These are phyloP conservation scores for Stagonosporopsis tanaceti DNA, from an alignment of 2,329 filamentous ascomycete species.

Conservation along the genomic window DNA sequence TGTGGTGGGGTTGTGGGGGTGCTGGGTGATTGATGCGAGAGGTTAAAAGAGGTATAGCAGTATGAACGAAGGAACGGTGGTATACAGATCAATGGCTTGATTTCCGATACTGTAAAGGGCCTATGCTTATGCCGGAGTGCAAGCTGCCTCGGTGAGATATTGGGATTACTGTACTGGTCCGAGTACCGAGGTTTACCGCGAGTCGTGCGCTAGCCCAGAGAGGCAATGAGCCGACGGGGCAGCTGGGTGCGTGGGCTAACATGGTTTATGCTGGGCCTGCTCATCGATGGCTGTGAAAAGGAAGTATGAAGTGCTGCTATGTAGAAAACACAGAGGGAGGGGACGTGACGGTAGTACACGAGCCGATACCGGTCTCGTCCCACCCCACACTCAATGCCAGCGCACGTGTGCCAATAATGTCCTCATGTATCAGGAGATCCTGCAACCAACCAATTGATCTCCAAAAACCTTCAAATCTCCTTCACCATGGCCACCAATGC, in stretches of 20 bases:
- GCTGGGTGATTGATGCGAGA: background rate
- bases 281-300: too few species aligned
- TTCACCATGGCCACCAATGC: slow-evolving; percentile 2
- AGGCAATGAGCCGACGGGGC: slow-evolving; percentile 5
- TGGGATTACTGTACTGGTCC: background rate
- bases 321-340: background rate
- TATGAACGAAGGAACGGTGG: too few species aligned
- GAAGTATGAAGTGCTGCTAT: background rate
- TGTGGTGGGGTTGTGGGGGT: background rate
- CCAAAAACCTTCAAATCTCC: background rate
- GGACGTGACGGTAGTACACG: background rate
- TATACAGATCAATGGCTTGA: too few species aligned
- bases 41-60: background rate
- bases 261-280: background rate
- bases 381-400: slow-evolving; percentile 8
- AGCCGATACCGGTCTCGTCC: slow-evolving; percentile 9
- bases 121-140: background rate
- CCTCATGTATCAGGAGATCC: background rate
- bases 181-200: slow-evolving; percentile 6
- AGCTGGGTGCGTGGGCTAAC: too few species aligned
- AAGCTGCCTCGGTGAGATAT: slow-evolving; percentile 11
- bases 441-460: background rate
- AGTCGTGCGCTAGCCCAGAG: slow-evolving; percentile 12
- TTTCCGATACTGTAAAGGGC: background rate
- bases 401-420: slow-evolving; percentile 1